Conservation (phyloP, 176 grass and related monocot species). For the Chrysopogon serrulatus region DNA sequence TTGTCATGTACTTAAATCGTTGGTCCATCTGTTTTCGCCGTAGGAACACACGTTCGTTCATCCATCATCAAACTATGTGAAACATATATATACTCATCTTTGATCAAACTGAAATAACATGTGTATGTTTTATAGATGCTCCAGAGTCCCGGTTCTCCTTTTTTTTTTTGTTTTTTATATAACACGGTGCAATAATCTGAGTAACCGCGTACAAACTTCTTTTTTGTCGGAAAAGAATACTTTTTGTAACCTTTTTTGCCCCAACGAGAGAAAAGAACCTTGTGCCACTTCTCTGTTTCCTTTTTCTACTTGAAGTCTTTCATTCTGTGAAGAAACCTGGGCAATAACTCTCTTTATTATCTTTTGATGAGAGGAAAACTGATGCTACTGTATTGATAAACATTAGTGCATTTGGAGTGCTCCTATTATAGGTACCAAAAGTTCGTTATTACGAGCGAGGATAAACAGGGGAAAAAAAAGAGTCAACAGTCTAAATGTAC, state of each 20-base stretch:
- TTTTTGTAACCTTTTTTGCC: background rate
- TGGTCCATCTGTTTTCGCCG: background rate
- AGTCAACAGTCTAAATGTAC: background rate
- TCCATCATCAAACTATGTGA: background rate
- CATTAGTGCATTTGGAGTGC: background rate
- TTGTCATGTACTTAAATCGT: slow-evolving; percentile 19
- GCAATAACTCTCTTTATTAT: background rate
- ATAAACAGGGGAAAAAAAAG: background rate
- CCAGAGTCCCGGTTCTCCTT: background rate
- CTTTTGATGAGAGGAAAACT: background rate
- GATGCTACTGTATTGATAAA: background rate
- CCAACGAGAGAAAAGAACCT: background rate
- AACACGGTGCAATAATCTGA: background rate
- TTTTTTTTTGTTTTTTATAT: background rate
- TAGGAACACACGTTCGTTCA: background rate
- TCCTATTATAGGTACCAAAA: background rate
- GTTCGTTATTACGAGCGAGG: background rate
- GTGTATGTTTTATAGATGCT: background rate
- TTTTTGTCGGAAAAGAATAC: background rate
- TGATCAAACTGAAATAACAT: slow-evolving; percentile 8
- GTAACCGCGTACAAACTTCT: background rate
- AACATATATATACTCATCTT: background rate
- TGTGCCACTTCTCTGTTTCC: background rate
- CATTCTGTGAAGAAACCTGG: background rate
- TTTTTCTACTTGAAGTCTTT: background rate